Evolutionary conservation across 306 rosid species (phyloP), one percentile per base, ranked within the genome.

Genomic region (Acacia melanoxylon): DNA sequence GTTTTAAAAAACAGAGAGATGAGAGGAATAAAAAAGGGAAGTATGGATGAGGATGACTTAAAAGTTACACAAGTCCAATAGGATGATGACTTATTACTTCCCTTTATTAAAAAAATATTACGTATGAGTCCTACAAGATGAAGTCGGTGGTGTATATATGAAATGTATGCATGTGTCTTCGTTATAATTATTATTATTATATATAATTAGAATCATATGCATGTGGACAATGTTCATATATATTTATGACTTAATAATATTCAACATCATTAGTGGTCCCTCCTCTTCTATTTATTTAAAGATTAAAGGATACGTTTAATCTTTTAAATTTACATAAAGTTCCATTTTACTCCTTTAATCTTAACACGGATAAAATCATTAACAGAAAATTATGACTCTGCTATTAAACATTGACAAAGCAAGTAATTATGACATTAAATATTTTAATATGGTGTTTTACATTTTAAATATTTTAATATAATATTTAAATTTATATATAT

Each of bases 21-120:
- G 35, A 61, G 19, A 68, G 33, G 78, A 52, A 72, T 10, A 25
- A 22, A 17, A 25, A 61, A 25, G 35, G 29, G 35, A 11, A 1
- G 42, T n/a, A 74, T 45, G 80, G 67, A 31, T 54, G 73, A 13
- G 48, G 80, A 74, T 68, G 80, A 54, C 80, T 67, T 77, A 74
- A 78, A 78, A 83, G 77, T 7, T 22, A 33, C 67, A 74, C 35
- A 8, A 66, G 71, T 63, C 58, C 37, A 44, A 25, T 41, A 65
- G 62, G 52, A 78, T 29, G 76, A 10, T 44, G 49, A 54, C 76
- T 68, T 2, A 25, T 24, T 33, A 1, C 33, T 27, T 7, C 37
- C 5, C 25, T 25, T 61, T 63, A 40, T 51, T 4, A 5, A 37
- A 37, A 0, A 37, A 37, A 6, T n/a, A 5, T 52, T n/a, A 83